Evolutionary conservation across 352 stramenopile species (phyloP).

Genomic region (Phytophthora lateralis): DNA sequence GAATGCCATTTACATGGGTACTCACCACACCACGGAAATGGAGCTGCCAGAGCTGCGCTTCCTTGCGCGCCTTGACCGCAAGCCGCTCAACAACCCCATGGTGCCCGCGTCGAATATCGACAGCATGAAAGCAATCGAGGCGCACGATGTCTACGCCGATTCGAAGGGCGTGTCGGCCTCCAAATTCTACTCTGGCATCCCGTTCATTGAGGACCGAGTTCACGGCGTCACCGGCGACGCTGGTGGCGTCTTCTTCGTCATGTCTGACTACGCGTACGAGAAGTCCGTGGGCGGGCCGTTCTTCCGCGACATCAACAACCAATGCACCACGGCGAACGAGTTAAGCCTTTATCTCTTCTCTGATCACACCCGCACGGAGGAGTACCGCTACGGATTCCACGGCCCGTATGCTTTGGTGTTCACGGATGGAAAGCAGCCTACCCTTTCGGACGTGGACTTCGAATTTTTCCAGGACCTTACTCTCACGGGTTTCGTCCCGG

Average conservation of each 20-base stretch:
- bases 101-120: slow-evolving; percentile 39
- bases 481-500: slow-evolving; percentile 48
- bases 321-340: slow-evolving; percentile 55
- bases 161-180: slow-evolving; percentile 38
- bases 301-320: slow-evolving; percentile 70
- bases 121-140: slow-evolving; percentile 45
- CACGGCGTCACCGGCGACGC: slow-evolving; percentile 47
- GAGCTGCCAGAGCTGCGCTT: slow-evolving; percentile 54
- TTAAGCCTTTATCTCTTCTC: slow-evolving; percentile 68
- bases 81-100: slow-evolving; percentile 43
- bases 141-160: slow-evolving; percentile 46
- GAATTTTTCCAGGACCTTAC: slow-evolving; percentile 53
- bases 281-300: slow-evolving; percentile 54
- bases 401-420: slow-evolving; percentile 58
- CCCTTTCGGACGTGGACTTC: slow-evolving; percentile 39
- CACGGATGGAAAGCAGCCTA: slow-evolving; percentile 37
- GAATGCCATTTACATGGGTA: slow-evolving; percentile 66
- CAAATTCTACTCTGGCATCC: slow-evolving; percentile 54
- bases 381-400: slow-evolving; percentile 64
- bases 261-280: slow-evolving; percentile 55
- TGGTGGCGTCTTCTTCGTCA: slow-evolving; percentile 56
- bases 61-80: slow-evolving; percentile 45
- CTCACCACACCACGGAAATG: slow-evolving; percentile 46
- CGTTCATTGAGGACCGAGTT: slow-evolving; percentile 45
- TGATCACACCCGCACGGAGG: slow-evolving; percentile 55